Percentiles rank a stretch among this genome's conserved stretches.
Evolutionary conservation across 2,329 filamentous ascomycete genomes (phyloP).

Genomic region (Huntiella moniliformis): DNA sequence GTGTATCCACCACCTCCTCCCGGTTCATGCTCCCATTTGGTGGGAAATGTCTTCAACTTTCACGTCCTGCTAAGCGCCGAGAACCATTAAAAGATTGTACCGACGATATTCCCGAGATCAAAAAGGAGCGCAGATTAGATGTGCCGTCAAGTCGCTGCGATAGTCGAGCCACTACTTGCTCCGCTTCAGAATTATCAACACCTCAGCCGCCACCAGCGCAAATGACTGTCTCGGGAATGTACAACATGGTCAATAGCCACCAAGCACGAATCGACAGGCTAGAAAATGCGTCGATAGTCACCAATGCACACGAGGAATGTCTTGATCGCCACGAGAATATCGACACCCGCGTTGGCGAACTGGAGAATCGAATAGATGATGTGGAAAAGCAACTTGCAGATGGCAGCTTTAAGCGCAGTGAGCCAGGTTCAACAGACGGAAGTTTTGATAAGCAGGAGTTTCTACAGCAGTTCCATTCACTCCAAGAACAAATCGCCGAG

Average conservation of each 20-base stretch:
- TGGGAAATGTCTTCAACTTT: slow-evolving; percentile 35
- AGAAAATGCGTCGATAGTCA: slow-evolving; percentile 49
- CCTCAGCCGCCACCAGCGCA: slow-evolving; percentile 14
- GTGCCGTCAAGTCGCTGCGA: slow-evolving; percentile 1
- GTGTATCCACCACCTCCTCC: slow-evolving; percentile 30
- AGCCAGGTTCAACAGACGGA: slow-evolving; percentile 26
- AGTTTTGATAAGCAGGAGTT: slow-evolving; percentile 27
- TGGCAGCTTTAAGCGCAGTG: slow-evolving; percentile 24
- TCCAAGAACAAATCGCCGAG: slow-evolving; percentile 32
- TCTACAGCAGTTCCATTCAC: slow-evolving; percentile 28
- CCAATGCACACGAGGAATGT: slow-evolving; percentile 46
- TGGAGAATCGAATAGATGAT: slow-evolving; percentile 45
- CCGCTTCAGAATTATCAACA: slow-evolving; percentile 12
- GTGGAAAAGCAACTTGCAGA: slow-evolving; percentile 26
- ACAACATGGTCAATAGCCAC: slow-evolving; percentile 38
- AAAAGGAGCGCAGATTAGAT: not conserved
- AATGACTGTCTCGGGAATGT: slow-evolving; percentile 26
- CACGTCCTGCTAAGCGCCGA: slow-evolving; percentile 21
- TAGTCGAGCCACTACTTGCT: slow-evolving; percentile 13
- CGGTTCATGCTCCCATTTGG: slow-evolving; percentile 36
- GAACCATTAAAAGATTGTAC: slow-evolving; percentile 18
- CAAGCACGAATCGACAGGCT: slow-evolving; percentile 47
- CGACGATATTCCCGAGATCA: slow-evolving; percentile 12
- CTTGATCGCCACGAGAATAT: slow-evolving; percentile 46
- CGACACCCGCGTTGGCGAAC: slow-evolving; percentile 48